phyloP scores from a whole-genome alignment of 129 eudicot genomes.

The Ambrosia artemisiifolia region DNA sequence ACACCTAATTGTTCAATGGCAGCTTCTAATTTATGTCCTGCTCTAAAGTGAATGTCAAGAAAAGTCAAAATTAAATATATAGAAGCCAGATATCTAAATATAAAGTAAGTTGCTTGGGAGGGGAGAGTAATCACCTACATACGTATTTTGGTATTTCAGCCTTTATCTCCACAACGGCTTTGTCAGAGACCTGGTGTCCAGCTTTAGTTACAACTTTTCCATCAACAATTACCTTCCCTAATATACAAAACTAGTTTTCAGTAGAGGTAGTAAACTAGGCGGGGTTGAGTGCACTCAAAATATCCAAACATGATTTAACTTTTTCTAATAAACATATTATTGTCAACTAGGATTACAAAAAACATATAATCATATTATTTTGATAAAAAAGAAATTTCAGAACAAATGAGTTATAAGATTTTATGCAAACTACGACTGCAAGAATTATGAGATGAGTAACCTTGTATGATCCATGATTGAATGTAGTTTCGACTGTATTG shows the following conservation, averaged over 20 bases:
- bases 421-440: background rate
- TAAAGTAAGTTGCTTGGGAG: slow-evolving; percentile 22
- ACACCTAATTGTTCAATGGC: slow-evolving; percentile 83
- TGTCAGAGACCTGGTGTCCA: slow-evolving; percentile 84
- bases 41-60: slow-evolving; percentile 53
- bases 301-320: background rate
- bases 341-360: background rate
- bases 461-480: slow-evolving; percentile 98
- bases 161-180: slow-evolving; percentile 76
- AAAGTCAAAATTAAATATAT: slow-evolving; percentile 4
- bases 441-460: slow-evolving; percentile 29
- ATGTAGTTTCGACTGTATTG: slow-evolving; percentile 83
- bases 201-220: slow-evolving; percentile 81
- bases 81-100: background rate
- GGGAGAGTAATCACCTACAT: slow-evolving; percentile 77
- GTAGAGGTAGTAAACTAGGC: slow-evolving; percentile 7
- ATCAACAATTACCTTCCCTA: slow-evolving; percentile 86
- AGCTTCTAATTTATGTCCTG: slow-evolving; percentile 95
- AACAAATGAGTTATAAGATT: background rate
- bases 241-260: background rate
- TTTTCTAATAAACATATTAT: background rate
- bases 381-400: background rate
- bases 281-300: background rate
- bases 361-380: background rate
- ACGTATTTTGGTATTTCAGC: slow-evolving; percentile 98